Base-by-base conservation (phyloP, 2,329 filamentous ascomycete genomes). In the Penicillium sumatraense region DNA sequence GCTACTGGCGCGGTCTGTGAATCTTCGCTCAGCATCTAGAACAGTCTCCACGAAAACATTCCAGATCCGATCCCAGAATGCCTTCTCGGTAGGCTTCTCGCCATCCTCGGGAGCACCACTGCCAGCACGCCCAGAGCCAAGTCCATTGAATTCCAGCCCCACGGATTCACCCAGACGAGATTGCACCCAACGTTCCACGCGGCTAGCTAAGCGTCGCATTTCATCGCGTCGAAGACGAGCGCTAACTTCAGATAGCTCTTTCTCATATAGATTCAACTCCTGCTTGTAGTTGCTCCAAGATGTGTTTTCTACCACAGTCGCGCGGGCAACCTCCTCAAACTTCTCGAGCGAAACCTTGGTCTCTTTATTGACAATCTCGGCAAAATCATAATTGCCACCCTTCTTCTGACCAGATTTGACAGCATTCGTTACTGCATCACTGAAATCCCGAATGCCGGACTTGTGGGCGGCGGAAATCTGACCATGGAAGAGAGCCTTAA, bases 61-160 rank as follows among this genome's bases (percentile, higher is more conserved):
- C 95, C 95, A 99, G 68, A 99, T 89, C 35, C 93, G 87, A 71
- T 99, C 95, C 95, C 96, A 99, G 14, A 99, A 86, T 52, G 92
- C 89, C 72, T 90, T 92, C 74, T 98, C 93, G 0, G 81, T 69
- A 1, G 89, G 86, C 74, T 89, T 91, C 54, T 91, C 88, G 2
- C 88, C 90, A 4, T 82, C 81, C 67, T 93, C 91, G 1, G 92
- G 89, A 0, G 91, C 91, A 50, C 90, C 91, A 48, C 86, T 85
- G 7, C 92, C 93, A 51, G 86, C 91, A 67, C 93, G 86, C 13
- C 93, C 93, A 31, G 91, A 95, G 3, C 93, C 93, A 46, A 98
- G 85, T 71, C 93, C 95, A 78, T 96, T 98, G 82, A 99, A 98
- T 70, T 98, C 93, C 16, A 98, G 78, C 13, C 93, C 92, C 40